phyloP scores from a whole-genome alignment of 2,329 filamentous ascomycete genomes.

The Xylariaceae sp. region DNA sequence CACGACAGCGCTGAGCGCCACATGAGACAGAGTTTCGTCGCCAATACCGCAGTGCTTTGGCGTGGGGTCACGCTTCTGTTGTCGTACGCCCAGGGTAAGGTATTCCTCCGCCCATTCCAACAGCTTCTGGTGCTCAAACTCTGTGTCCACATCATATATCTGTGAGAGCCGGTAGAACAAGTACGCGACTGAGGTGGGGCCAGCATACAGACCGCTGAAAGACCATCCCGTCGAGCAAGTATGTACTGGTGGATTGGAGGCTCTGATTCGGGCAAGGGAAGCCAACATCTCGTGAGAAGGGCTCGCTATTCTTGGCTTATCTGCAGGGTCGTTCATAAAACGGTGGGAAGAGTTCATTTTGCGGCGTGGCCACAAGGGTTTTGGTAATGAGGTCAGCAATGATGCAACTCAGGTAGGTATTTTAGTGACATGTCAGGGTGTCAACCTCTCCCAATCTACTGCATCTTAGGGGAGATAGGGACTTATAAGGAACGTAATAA shows the following conservation, averaged over 20 bases:
- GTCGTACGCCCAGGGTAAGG: constrained; percentile 33
- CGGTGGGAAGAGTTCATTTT: constrained; percentile 11
- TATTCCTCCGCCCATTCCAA: constrained; percentile 45
- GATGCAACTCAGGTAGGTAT: too few species aligned
- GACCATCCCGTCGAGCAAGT: constrained; percentile 24
- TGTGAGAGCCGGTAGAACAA: constrained; percentile 47
- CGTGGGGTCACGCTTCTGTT: constrained; percentile 29
- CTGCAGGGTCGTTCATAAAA: constrained; percentile 15
- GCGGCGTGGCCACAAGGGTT: not conserved
- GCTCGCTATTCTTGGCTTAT: constrained; percentile 7
- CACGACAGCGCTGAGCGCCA: constrained; percentile 42
- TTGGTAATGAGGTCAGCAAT: not conserved
- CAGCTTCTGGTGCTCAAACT: constrained; percentile 37
- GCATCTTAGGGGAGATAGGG: too few species aligned
- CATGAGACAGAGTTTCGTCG: constrained; percentile 44
- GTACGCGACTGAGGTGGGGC: constrained; percentile 53
- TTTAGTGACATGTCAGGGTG: too few species aligned
- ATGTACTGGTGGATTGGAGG: constrained; percentile 19
- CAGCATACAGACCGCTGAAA: constrained; percentile 46
- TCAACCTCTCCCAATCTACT: too few species aligned
- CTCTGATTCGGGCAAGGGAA: constrained; percentile 18
- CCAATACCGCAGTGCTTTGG: constrained; percentile 43
- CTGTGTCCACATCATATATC: constrained; percentile 38
- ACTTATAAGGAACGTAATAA: too few species aligned
- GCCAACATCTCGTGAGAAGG: constrained; percentile 16